Evolutionary conservation across 2,329 filamentous ascomycete species (phyloP).

Genomic region (Tolypocladium paradoxum): DNA sequence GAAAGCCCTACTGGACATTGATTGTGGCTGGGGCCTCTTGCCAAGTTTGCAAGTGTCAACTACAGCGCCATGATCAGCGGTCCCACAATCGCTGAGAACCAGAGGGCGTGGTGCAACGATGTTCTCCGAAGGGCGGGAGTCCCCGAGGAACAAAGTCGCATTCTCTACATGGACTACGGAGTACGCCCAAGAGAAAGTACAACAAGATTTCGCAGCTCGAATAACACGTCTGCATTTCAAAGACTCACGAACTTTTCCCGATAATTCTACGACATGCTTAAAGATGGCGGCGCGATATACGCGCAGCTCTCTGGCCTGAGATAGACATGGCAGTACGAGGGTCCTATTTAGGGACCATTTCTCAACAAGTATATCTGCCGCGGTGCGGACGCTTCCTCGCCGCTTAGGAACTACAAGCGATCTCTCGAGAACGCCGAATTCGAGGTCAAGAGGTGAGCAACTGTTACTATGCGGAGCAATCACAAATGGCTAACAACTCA

Average conservation of each 20-base stretch:
- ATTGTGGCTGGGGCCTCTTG: constrained; percentile 89
- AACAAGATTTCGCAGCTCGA: constrained; percentile 93
- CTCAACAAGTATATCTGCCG: constrained; percentile 99
- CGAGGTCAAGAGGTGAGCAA: constrained; percentile 58
- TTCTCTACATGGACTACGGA: constrained; percentile 90
- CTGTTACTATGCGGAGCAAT: too few relatives aligned
- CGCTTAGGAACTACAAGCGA: constrained; percentile 72
- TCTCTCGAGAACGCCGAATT: constrained; percentile 54
- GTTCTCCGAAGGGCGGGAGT: constrained; percentile 70
- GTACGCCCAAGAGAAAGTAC: constrained; percentile 73
- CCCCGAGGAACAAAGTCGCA: constrained; percentile 70
- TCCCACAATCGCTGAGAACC: constrained; percentile 84
- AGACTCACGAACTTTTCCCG: constrained; percentile 68
- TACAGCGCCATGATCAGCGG: constrained; percentile 76
- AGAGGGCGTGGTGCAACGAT: constrained; percentile 88
- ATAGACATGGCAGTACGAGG: constrained; percentile 92
- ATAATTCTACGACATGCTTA: constrained; percentile 86
- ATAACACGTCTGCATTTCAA: constrained; percentile 91
- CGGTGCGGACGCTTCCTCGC: constrained; percentile 85
- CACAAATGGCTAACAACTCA: too few relatives aligned
- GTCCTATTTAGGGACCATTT: constrained; percentile 91
- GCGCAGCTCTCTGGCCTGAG: constrained; percentile 84
- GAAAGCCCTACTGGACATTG: constrained; percentile 78
- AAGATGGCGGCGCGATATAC: constrained; percentile 89
- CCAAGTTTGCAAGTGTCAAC: constrained; percentile 80